Percentiles rank a stretch among this genome's conserved stretches.
phyloP scores from a whole-genome alignment of 495 filamentous ascomycete species.

The Neurospora sp. region DNA sequence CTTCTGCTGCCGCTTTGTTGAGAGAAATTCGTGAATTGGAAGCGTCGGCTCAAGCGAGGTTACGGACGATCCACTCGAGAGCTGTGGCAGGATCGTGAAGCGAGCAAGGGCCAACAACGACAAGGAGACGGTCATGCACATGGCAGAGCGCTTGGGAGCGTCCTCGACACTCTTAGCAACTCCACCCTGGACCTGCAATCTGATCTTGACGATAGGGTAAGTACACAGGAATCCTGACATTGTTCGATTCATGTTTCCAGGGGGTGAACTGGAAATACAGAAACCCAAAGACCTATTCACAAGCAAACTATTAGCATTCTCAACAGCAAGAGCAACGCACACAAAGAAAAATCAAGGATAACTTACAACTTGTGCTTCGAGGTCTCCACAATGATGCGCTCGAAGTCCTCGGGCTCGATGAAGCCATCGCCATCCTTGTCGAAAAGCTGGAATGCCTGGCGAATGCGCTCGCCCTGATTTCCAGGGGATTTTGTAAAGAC shows the following conservation, averaged over 20 bases:
- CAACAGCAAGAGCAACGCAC: constrained; percentile 76
- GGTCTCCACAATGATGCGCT: constrained; percentile 88
- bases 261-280: constrained; percentile 30
- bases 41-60: constrained; percentile 35
- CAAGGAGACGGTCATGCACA: constrained; percentile 83
- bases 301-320: constrained; percentile 8
- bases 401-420: constrained; percentile 92
- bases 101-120: constrained; percentile 91
- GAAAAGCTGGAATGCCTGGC: constrained; percentile 86
- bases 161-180: constrained; percentile 81
- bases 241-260: constrained; percentile 70
- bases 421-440: constrained; percentile 94
- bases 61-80: constrained; percentile 92
- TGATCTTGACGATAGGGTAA: constrained; percentile 65
- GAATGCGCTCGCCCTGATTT: constrained; percentile 95
- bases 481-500: constrained; percentile 95
- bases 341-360: constrained; percentile 99
- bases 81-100: constrained; percentile 89
- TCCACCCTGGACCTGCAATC: constrained; percentile 94
- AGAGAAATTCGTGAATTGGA: not conserved
- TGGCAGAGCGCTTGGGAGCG: constrained; percentile 73
- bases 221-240: too few relatives aligned
- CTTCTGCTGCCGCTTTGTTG: not conserved
- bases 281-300: constrained; percentile 57
- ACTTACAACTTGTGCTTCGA: constrained; percentile 80